Evolutionary conservation across 2,329 filamentous ascomycete species (phyloP).

Genomic region (Lachnellula occidentalis): DNA sequence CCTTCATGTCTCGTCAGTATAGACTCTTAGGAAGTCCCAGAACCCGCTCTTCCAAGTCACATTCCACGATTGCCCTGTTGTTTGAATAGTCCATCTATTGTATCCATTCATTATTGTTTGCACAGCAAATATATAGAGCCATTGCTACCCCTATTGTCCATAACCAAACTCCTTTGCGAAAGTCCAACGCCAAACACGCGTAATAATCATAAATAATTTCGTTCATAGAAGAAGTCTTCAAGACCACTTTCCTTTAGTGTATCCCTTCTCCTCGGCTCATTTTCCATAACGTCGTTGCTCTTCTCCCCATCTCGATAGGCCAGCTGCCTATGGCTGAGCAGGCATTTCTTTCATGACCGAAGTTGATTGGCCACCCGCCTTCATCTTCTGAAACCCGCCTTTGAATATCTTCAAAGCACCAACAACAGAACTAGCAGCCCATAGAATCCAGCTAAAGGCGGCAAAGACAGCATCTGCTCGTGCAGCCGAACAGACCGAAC

Average conservation of each 20-base stretch:
- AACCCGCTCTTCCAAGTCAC: neutral
- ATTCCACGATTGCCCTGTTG: neutral
- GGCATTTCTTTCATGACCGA: constrained; percentile 27
- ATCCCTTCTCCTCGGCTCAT: constrained; percentile 9
- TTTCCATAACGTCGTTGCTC: neutral
- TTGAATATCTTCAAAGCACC: constrained; percentile 44
- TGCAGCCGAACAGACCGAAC: constrained; percentile 50
- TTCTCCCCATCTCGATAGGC: neutral
- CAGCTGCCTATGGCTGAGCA: constrained; percentile 7
- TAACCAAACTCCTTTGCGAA: neutral
- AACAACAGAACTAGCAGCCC: constrained; percentile 45
- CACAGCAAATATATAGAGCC: neutral
- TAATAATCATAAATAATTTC: neutral
- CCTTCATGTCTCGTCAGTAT: neutral
- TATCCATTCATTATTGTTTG: constrained; percentile 10
- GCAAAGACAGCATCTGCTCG: constrained; percentile 50
- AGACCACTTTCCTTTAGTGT: constrained; percentile 2
- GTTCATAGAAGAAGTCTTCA: constrained; percentile 2
- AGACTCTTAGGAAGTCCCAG: neutral
- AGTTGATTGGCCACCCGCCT: constrained; percentile 25
- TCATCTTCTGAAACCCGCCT: constrained; percentile 31
- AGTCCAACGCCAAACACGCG: neutral
- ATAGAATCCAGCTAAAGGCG: constrained; percentile 47
- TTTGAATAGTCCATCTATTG: neutral
- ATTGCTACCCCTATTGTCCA: neutral